Conservation (phyloP, 2,329 filamentous ascomycete species). For the Alternaria ethzedia region DNA sequence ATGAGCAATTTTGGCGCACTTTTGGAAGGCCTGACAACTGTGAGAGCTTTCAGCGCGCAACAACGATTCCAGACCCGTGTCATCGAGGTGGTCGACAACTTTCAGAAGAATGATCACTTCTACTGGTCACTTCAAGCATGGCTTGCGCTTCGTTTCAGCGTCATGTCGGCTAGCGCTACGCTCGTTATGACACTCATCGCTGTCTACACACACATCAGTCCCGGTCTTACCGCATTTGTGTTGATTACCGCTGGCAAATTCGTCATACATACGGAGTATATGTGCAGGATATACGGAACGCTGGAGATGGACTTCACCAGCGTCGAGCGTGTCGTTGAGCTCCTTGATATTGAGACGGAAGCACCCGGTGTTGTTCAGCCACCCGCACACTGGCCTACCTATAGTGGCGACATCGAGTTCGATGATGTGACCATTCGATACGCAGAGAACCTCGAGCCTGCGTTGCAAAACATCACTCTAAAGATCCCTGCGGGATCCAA, state of each 20-base stretch:
- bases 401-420: conserved; percentile 75
- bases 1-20: conserved; percentile 93
- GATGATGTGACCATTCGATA: conserved; percentile 80
- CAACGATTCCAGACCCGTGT: conserved; percentile 80
- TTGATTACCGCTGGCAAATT: conserved; percentile 72
- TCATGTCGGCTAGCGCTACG: conserved; percentile 73
- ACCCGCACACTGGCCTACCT: conserved; percentile 77
- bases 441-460: conserved; percentile 76
- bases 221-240: conserved; percentile 84
- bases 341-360: conserved; percentile 80
- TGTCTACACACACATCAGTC: conserved; percentile 73
- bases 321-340: conserved; percentile 83
- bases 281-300: conserved; percentile 82
- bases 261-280: conserved; percentile 71
- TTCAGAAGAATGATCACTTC: conserved; percentile 95
- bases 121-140: conserved; percentile 88
- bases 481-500: conserved; percentile 78
- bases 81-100: conserved; percentile 81
- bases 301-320: conserved; percentile 93
- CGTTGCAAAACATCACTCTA: conserved; percentile 72
- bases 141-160: conserved; percentile 80
- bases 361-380: conserved; percentile 69
- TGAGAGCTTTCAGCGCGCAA: conserved; percentile 82
- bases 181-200: conserved; percentile 77
- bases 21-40: conserved; percentile 83